These are phyloP conservation scores for Quercus robur DNA, from an alignment of 306 rosid genomes.

Conservation along the genomic window DNA sequence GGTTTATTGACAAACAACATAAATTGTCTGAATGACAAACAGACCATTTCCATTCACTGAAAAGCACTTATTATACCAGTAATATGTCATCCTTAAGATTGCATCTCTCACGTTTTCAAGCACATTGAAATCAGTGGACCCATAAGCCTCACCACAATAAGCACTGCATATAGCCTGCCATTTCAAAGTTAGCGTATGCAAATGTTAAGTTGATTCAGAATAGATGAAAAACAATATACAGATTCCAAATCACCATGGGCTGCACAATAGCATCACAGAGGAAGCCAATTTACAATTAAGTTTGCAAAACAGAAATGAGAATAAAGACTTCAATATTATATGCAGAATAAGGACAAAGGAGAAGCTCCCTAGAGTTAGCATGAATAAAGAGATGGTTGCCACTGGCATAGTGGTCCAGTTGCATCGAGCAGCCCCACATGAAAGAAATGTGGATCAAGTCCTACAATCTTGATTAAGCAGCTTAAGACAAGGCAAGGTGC, in stretches of 20 bases:
- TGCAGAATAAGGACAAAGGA: not conserved
- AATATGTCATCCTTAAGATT: slow-evolving; percentile 91
- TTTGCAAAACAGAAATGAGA: not conserved
- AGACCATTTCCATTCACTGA: slow-evolving; percentile 10
- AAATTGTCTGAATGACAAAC: slow-evolving; percentile 6
- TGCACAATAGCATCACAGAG: not conserved
- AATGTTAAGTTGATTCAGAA: slow-evolving; percentile 9
- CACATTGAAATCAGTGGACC: slow-evolving; percentile 64
- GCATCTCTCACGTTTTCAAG: slow-evolving; percentile 93
- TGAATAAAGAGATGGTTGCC: not conserved
- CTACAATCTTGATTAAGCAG: not conserved
- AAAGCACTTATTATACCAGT: slow-evolving; percentile 61
- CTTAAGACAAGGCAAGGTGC: not conserved
- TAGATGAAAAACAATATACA: slow-evolving; percentile 5
- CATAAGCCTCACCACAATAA: slow-evolving; percentile 82
- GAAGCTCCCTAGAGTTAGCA: not conserved
- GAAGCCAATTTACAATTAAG: not conserved
- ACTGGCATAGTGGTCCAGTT: not conserved
- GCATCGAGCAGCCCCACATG: not conserved
- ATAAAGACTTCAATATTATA: not conserved
- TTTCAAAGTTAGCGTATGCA: slow-evolving; percentile 9
- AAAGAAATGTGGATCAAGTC: not conserved
- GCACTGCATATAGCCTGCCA: slow-evolving; percentile 79
- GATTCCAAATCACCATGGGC: not conserved
- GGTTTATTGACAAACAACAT: slow-evolving; percentile 14